Evolutionary conservation across 75 land plant genomes (phyloP).

Genomic region (Pinus albicaulis): DNA sequence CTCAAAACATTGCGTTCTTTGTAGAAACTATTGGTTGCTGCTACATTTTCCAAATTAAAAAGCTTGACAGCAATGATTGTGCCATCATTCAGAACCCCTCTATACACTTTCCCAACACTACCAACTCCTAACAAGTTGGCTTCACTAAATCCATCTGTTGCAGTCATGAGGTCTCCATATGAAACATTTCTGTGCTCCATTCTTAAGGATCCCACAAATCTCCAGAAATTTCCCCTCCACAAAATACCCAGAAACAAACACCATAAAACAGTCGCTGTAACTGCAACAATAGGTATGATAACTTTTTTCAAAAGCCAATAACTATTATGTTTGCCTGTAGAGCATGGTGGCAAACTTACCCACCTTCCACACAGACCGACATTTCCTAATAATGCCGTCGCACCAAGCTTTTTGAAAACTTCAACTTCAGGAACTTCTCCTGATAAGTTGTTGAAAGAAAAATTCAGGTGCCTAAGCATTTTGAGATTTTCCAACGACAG

Average conservation of each 20-base stretch:
- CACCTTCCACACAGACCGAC: slow-evolving; percentile 19
- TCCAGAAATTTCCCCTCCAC: neutral
- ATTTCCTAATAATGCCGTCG: slow-evolving; percentile 16
- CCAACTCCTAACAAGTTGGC: slow-evolving; percentile 39
- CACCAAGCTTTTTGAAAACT: slow-evolving; percentile 8
- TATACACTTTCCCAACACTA: slow-evolving; percentile 33
- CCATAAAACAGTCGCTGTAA: neutral
- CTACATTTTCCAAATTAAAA: slow-evolving; percentile 20
- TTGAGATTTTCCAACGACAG: slow-evolving; percentile 10
- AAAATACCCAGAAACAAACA: neutral
- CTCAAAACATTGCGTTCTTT: slow-evolving; percentile 41
- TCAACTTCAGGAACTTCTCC: slow-evolving; percentile 28
- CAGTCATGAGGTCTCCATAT: neutral
- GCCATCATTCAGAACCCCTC: slow-evolving; percentile 29
- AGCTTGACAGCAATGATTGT: slow-evolving; percentile 37
- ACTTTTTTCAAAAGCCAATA: neutral
- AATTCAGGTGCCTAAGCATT: slow-evolving; percentile 14
- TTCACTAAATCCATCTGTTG: slow-evolving; percentile 35
- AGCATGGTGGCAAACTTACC: neutral
- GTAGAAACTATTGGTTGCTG: slow-evolving; percentile 31
- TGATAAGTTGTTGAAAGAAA: slow-evolving; percentile 14
- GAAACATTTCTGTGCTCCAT: neutral
- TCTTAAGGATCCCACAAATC: neutral
- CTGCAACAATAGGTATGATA: neutral
- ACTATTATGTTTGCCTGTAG: neutral